Conservation (phyloP, 2,329 filamentous ascomycete genomes). For the Stagonosporopsis rhizophila region DNA sequence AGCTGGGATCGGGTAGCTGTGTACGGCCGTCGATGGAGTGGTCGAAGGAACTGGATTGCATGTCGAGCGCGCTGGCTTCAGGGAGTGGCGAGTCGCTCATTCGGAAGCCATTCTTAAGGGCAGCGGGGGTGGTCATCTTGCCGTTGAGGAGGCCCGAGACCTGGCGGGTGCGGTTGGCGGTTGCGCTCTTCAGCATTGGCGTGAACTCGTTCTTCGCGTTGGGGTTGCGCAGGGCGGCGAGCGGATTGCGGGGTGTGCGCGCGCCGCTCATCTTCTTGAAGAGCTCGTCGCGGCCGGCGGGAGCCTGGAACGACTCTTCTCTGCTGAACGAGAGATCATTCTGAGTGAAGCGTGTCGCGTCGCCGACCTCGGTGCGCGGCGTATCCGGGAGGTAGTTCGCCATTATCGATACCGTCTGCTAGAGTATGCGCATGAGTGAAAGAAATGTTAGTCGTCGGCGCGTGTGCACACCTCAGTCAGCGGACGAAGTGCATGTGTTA, state of each 20-base stretch:
- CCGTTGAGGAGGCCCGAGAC: slow-evolving; percentile 49
- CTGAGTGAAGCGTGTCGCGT: slow-evolving; percentile 76
- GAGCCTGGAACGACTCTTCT: slow-evolving; percentile 82
- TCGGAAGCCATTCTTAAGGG: slow-evolving; percentile 65
- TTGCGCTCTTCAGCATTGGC: slow-evolving; percentile 83
- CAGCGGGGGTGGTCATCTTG: slow-evolving; percentile 67
- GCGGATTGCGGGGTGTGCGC: slow-evolving; percentile 75
- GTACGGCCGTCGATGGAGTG: slow-evolving; percentile 69
- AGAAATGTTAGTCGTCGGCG: slow-evolving; percentile 27
- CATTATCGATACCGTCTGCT: slow-evolving; percentile 45
- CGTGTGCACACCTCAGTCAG: slow-evolving; percentile 23
- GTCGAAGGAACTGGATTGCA: slow-evolving; percentile 57
- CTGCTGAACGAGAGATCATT: slow-evolving; percentile 81
- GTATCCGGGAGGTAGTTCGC: slow-evolving; percentile 72
- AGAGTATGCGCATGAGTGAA: slow-evolving; percentile 39
- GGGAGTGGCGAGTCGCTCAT: slow-evolving; percentile 79
- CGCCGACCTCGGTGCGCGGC: slow-evolving; percentile 82
- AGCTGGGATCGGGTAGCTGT: slow-evolving; percentile 77
- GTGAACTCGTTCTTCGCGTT: slow-evolving; percentile 81
- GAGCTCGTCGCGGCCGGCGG: slow-evolving; percentile 75
- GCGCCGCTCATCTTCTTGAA: slow-evolving; percentile 74
- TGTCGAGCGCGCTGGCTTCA: slow-evolving; percentile 69
- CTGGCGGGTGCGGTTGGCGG: slow-evolving; percentile 68
- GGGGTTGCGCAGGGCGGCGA: slow-evolving; percentile 64
- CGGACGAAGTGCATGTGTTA: slow-evolving; percentile 15